A percentile compares a stretch with the other conserved stretches of the same genome.
Evolutionary conservation across 129 eudicot genomes (phyloP).

Genomic region (Pseudognaphalium luteoalbum): DNA sequence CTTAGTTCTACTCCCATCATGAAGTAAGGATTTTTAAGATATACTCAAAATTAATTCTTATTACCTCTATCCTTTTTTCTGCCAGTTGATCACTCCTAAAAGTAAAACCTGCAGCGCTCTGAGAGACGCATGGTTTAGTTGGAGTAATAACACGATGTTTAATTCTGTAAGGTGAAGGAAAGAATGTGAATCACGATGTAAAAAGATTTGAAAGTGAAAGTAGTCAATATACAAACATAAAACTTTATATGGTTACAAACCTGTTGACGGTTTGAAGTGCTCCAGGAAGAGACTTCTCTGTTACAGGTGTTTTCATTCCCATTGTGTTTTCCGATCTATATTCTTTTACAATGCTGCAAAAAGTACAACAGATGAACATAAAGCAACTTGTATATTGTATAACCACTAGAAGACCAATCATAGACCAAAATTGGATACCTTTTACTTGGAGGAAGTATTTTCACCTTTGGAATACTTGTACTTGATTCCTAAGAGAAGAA

Average conservation of each 20-base stretch:
- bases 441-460: constrained; percentile 29
- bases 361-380: constrained; percentile 6
- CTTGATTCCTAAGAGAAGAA: constrained; percentile 23
- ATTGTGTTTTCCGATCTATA: constrained; percentile 28
- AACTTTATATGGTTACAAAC: constrained; percentile 24
- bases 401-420: neutral
- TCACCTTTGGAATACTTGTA: constrained; percentile 28
- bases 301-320: constrained; percentile 21
- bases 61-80: constrained; percentile 66
- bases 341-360: constrained; percentile 37
- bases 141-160: constrained; percentile 33
- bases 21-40: neutral
- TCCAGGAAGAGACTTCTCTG: constrained; percentile 38
- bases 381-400: neutral
- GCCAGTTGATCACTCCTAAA: constrained; percentile 54
- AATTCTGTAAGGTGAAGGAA: constrained; percentile 31
- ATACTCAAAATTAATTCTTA: neutral
- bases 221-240: neutral
- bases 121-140: constrained; percentile 25
- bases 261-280: constrained; percentile 46
- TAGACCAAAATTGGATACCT: constrained; percentile 41
- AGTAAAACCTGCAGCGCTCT: constrained; percentile 32
- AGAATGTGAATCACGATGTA: neutral
- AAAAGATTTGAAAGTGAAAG: neutral
- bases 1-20: neutral